Evolutionary conservation across 2,329 filamentous ascomycete species (phyloP), one percentile per base, ranked within the genome.

Genomic region (Aureobasidium melanogenum): DNA sequence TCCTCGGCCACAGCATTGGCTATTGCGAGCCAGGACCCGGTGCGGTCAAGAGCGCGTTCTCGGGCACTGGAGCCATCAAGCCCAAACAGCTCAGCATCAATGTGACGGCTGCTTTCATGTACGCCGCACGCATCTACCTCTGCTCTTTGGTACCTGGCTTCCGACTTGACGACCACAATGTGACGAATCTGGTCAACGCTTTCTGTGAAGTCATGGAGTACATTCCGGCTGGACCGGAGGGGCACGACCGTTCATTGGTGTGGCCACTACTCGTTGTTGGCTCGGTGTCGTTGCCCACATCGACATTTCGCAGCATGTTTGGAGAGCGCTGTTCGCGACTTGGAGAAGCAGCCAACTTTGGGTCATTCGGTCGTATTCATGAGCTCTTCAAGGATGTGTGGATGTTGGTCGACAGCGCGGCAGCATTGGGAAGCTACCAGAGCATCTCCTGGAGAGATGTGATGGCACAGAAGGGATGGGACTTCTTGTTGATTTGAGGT

Each of bases 51-150:
- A 82, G 74, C 60, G 84, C 80, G 64, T 82, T 79, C 69, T 79
- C 79, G 1, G 73, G 76, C 17, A 88, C 87, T 63, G 90, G 90
- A 62, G 85, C 86, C 50, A 83, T 97, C 66, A 87, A 87, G 61
- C 88, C 92, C 3, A 89, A 88, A 70, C 88, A 95, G 74, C 82
- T 97, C 65, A 88, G 87, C 71, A 86, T 84, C 74, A 96, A 95
- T 79, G 91, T 97, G 75, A 96, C 91, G 0, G 83, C 87, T 43
- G 86, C 95, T 46, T 99, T 96, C 84, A 89, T 93, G 69, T 80
- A 96, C 59, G 93, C 93, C 2, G 92, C 93, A 3, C 88, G 93
- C 70, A 91, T 99, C 76, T 97, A 97, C 76, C 86, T 97, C n/a
- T 96, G 91, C 84, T 92, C 89, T 71, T 81, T 99, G 38, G 89